Percentiles rank a stretch among this genome's conserved stretches.
Evolutionary conservation across 2,329 filamentous ascomycete genomes (phyloP).

Genomic region (Paracoccidioides lutzii): DNA sequence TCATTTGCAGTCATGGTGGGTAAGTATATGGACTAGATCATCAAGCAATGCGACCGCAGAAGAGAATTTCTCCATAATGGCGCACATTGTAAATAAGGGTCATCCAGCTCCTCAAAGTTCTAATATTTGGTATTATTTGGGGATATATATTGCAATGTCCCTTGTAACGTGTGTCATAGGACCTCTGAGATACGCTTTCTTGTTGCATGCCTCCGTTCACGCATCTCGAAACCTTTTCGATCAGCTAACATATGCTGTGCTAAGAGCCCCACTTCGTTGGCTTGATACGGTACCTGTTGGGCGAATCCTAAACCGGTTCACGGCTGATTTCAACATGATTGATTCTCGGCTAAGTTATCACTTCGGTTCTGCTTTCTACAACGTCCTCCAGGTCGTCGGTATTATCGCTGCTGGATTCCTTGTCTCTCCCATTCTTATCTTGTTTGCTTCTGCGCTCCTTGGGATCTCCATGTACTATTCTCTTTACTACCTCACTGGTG

Average conservation of each 20-base stretch:
- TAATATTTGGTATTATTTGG: constrained; percentile 50
- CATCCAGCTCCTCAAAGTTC: neutral
- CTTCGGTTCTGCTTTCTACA: constrained; percentile 46
- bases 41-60: constrained; percentile 12
- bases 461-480: constrained; percentile 46
- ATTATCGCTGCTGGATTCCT: constrained; percentile 55
- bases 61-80: constrained; percentile 8
- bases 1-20: constrained; percentile 32
- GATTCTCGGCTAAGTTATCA: constrained; percentile 55
- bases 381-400: constrained; percentile 49
- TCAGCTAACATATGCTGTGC: constrained; percentile 51
- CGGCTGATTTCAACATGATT: constrained; percentile 61
- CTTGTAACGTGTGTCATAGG: constrained; percentile 45
- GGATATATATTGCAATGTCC: constrained; percentile 53
- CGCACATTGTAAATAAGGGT: constrained; percentile 4
- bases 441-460: constrained; percentile 48
- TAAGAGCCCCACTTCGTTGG: constrained; percentile 64
- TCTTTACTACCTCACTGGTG: constrained; percentile 52
- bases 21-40: constrained; percentile 34
- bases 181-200: constrained; percentile 49
- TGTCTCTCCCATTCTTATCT: constrained; percentile 54
- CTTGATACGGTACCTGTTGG: constrained; percentile 68
- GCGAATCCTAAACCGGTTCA: constrained; percentile 65
- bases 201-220: constrained; percentile 52
- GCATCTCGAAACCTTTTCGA: constrained; percentile 59